Base-by-base conservation (phyloP, 169 alveolate species). In the Eimeria zaria region DNA sequence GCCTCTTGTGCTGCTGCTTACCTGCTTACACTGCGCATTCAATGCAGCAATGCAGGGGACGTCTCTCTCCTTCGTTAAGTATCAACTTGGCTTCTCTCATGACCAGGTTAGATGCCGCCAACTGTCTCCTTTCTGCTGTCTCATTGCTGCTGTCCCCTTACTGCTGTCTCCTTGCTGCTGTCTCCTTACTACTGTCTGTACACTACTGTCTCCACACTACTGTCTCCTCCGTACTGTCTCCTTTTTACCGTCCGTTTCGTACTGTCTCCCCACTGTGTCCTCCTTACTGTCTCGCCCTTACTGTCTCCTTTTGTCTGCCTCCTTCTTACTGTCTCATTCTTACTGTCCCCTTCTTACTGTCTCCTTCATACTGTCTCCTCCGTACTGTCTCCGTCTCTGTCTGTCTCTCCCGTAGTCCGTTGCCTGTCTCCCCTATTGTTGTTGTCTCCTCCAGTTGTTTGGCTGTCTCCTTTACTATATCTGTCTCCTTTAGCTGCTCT, bases 21-120 rank as follows among this genome's bases (percentile, higher is more conserved):
- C 88, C 11, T 78, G 88, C 88, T 39, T 78, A 8, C 88, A 78
- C 88, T 78, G 88, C 62, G 39, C 88, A 58, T 78, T 78, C 62
- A 78, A 78, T 46, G 88, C 88, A 41, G 88, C 88, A 41, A 78
- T 78, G 88, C 88, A 78, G 22, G 88, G 88, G 11, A 78, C 88
- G 2, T 78, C 88, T 14, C 36, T 78, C 20, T 48, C 88, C 88
- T 78, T 78, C 62, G 88, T 78, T 27, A 78, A 78, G 62, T 62
- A 78, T 33, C 88, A 78, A 62, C 88, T 78, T 22, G 62, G 46
- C 64, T 78, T 78, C 62, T 39, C 88, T 24, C 88, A 78, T 62
- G 88, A 78, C 33, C 88, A 78, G 88, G 88, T 46, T 14, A 27
- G 76, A n/a, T n/a, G n/a, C n/a, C n/a, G n/a, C n/a, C n/a, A n/a